A percentile compares a stretch with the other conserved stretches of the same genome.
These are phyloP conservation scores for Berkeleyomyces basicola DNA, from an alignment of 2,329 filamentous ascomycete species.

Conservation along the genomic window DNA sequence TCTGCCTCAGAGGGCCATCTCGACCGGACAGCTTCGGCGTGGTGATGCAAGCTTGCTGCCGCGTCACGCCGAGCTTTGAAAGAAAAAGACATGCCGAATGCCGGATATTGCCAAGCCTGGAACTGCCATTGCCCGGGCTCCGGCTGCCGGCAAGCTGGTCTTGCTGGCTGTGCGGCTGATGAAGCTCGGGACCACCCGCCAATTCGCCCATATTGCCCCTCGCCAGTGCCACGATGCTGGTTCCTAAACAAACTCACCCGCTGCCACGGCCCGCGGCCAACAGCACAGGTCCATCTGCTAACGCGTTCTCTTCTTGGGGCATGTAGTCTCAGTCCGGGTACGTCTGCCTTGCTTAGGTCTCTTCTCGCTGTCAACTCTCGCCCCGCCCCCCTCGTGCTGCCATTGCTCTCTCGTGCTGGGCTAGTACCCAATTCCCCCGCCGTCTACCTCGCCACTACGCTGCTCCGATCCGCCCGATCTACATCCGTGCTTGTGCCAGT, in stretches of 20 bases:
- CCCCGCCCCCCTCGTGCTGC: not conserved
- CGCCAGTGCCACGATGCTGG: not conserved
- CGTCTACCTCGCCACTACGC: not conserved
- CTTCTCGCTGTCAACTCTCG: not conserved
- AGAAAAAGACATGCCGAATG: no score
- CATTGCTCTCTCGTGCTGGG: conserved; percentile 1
- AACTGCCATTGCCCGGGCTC: no score
- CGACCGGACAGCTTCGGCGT: not conserved
- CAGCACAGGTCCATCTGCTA: not conserved
- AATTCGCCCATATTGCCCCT: no score
- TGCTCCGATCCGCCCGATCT: not conserved
- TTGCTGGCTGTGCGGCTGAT: no score
- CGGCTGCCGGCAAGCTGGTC: no score
- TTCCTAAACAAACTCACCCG: not conserved
- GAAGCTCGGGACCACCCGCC: no score
- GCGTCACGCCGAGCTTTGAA: no score
- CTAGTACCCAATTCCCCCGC: not conserved
- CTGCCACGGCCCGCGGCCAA: not conserved
- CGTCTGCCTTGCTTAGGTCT: conserved; percentile 21
- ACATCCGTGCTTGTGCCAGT: not conserved
- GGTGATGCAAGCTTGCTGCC: no score
- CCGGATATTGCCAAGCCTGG: no score
- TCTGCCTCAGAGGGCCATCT: conserved; percentile 2
- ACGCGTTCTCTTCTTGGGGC: conserved; percentile 15
- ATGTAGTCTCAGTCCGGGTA: conserved; percentile 52